Evolutionary conservation across 2,329 filamentous ascomycete species (phyloP).

Genomic region (Phaeosphaeria sp.): DNA sequence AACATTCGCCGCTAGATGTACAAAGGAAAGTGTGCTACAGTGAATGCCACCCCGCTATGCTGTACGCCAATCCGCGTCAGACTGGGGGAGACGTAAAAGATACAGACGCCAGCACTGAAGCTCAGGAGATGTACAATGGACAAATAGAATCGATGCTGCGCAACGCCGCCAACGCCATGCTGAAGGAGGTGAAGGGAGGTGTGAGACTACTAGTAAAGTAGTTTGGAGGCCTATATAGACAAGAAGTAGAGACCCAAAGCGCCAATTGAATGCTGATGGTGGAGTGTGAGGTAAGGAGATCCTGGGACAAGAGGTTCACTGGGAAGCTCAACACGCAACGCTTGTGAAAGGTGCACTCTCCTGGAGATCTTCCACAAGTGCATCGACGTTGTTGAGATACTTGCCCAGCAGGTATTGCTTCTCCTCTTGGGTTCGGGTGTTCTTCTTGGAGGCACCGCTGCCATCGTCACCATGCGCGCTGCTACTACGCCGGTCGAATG

Average conservation of each 20-base stretch:
- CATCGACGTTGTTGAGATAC: conserved; percentile 79
- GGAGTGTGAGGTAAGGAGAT: neutral
- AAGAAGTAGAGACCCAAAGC: conserved; percentile 16
- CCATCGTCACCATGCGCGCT: conserved; percentile 35
- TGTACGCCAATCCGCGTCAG: conserved; percentile 16
- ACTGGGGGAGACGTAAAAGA: conserved; percentile 1
- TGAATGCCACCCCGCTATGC: conserved; percentile 28
- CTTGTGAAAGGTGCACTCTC: conserved; percentile 69
- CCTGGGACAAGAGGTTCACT: neutral
- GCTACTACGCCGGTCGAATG: conserved; percentile 43
- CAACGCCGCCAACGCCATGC: conserved; percentile 34
- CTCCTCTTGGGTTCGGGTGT: conserved; percentile 72
- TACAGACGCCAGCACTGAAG: conserved; percentile 13
- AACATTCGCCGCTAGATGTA: neutral
- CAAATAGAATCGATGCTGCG: conserved; percentile 14
- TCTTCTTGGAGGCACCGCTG: conserved; percentile 33
- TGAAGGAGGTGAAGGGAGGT: conserved; percentile 24
- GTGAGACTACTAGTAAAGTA: conserved; percentile 3
- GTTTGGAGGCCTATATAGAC: conserved; percentile 11
- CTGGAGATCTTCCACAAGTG: conserved; percentile 81
- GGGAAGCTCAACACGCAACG: conserved; percentile 30
- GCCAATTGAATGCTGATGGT: conserved; percentile 18
- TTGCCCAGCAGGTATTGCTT: conserved; percentile 80
- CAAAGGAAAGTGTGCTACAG: conserved; percentile 26
- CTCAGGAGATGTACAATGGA: conserved; percentile 17